phyloP scores from a whole-genome alignment of 148 eudicot species.

The Rhododendron griersonianum region DNA sequence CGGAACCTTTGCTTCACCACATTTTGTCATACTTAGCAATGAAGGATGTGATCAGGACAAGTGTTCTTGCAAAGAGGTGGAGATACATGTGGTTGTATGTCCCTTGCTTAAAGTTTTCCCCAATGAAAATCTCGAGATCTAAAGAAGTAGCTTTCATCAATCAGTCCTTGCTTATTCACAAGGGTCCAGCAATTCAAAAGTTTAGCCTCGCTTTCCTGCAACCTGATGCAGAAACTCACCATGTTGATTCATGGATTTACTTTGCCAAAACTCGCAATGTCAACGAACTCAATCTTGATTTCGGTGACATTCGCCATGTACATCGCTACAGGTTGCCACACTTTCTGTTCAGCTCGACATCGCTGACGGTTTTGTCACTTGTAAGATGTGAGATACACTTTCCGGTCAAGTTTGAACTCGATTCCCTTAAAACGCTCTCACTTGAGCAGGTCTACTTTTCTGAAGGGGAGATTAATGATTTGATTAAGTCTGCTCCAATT shows the following conservation, averaged over 20 bases:
- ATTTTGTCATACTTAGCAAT: background rate
- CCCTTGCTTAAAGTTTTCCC: background rate
- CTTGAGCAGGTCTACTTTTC: background rate
- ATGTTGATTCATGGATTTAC: constrained; percentile 4
- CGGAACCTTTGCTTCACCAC: constrained; percentile 7
- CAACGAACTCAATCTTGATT: constrained; percentile 5
- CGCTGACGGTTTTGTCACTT: background rate
- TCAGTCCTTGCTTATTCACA: background rate
- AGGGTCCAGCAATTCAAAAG: background rate
- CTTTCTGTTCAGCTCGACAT: background rate
- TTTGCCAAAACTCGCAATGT: background rate
- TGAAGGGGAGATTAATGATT: background rate
- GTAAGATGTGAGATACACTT: background rate
- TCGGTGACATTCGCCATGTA: background rate
- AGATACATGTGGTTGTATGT: background rate
- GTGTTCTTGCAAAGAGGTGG: constrained; percentile 8
- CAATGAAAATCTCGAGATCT: background rate
- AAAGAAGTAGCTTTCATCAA: background rate
- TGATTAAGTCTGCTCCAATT: background rate
- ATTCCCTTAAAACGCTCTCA: background rate
- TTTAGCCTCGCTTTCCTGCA: background rate
- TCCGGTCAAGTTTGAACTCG: background rate
- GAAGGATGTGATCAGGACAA: constrained; percentile 5
- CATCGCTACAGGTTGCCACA: background rate
- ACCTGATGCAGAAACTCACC: background rate